Evolutionary conservation across 2,329 filamentous ascomycete species (phyloP).

Genomic region (Dactylellina sp.): DNA sequence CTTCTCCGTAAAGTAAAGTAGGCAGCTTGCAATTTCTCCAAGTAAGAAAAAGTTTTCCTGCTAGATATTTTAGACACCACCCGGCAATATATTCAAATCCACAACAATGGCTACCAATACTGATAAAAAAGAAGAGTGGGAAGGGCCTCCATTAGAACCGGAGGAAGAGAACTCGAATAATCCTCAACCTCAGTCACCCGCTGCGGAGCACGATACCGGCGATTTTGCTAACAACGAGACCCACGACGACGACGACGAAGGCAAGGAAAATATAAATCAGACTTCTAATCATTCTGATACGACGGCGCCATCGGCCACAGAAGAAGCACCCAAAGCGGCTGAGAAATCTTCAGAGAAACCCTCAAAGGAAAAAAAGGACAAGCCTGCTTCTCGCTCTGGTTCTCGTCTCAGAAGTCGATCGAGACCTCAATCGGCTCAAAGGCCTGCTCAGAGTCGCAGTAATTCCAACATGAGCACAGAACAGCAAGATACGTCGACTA

Average conservation of each 20-base stretch:
- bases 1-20: background rate
- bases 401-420: conserved; percentile 20
- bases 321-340: background rate
- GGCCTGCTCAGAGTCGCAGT: background rate
- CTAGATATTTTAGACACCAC: background rate
- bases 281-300: background rate
- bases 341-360: conserved; percentile 1
- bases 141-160: conserved; percentile 32
- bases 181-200: conserved; percentile 19
- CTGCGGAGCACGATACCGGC: conserved; percentile 9
- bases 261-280: conserved; percentile 23
- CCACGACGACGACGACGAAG: conserved; percentile 24
- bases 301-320: conserved; percentile 1
- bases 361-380: no score
- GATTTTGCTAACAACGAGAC: conserved; percentile 4
- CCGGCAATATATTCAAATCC: no score
- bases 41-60: no score
- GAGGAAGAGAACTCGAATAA: conserved; percentile 23
- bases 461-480: conserved; percentile 32
- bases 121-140: conserved; percentile 48
- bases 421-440: conserved; percentile 21
- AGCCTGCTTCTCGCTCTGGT: background rate
- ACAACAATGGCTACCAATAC: conserved; percentile 45
- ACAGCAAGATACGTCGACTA: conserved; percentile 25
- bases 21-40: background rate